These are phyloP conservation scores for Aurantiochytrium sp. DNA, from an alignment of 108 stramenopile genomes.

Conservation along the genomic window DNA sequence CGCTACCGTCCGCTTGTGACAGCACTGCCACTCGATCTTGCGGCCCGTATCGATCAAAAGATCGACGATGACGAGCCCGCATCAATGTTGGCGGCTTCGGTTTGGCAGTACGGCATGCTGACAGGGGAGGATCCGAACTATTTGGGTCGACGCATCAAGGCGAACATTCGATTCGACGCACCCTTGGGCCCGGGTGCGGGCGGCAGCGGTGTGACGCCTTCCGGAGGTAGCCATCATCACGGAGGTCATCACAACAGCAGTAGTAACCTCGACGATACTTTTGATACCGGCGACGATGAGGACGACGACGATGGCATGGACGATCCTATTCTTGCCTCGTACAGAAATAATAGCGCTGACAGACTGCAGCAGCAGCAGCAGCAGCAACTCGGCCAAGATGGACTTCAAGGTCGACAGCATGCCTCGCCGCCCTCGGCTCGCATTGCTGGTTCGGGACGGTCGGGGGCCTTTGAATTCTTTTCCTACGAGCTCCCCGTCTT, in stretches of 20 bases:
- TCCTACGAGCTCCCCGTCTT: neutral
- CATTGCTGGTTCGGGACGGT: neutral
- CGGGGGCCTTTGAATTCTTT: neutral
- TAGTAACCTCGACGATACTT: neutral
- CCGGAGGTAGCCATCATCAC: neutral
- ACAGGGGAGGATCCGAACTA: neutral
- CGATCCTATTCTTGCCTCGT: neutral
- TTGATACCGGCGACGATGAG: neutral
- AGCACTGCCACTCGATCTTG: neutral
- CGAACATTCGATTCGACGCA: neutral
- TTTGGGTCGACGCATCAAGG: neutral
- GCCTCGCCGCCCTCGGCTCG: neutral
- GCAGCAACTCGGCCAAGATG: neutral
- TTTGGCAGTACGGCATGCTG: constrained; percentile 8
- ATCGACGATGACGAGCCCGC: neutral
- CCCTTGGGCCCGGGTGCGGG: no score
- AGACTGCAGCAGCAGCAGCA: neutral
- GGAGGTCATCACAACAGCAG: neutral
- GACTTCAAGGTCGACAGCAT: neutral
- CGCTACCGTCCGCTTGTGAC: neutral
- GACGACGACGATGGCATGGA: neutral
- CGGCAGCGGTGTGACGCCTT: neutral
- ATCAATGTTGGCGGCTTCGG: neutral
- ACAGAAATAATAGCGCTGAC: neutral
- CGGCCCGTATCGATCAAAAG: neutral